Evolutionary conservation across 2,329 filamentous ascomycete genomes (phyloP), one percentile per base, ranked within the genome.

Genomic region (Cladosporium sp.): DNA sequence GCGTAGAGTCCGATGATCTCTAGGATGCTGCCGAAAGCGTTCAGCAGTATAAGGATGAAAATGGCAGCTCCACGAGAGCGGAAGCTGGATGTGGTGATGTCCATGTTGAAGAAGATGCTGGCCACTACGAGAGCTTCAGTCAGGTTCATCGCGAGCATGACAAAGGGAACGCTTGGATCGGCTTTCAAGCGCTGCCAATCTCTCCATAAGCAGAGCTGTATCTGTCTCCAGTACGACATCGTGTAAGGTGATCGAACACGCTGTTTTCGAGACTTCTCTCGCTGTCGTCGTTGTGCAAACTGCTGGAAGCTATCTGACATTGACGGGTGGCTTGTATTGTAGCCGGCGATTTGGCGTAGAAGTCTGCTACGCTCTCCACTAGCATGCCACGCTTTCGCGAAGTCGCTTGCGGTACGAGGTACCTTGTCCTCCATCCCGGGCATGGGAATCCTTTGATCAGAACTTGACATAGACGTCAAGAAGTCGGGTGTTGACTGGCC

Each of bases 31-130:
- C 83, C 77, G 61, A 91, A 90, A 42, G 86, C 87, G 66, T 90
- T 92, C 74, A 90, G 82, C 53, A 93, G 75, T 63, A 88, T 83
- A 61, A 87, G 86, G 63, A 92, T 89, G 78, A 92, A 93, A 46
- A 93, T 74, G 28, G 92, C 75, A 43, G 85, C 83, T 57, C 85
- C 86, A 55, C 87, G 82, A 60, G 81, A 78, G 72, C 83, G 91
- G 74, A 92, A 91, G 65, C 83, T 87, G 11, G 67, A 64, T 0
- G 86, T 85, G 10, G 74, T 76, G 0, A 75, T 64, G 18, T 78
- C 68, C 33, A 93, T 70, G 65, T 92, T 84, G 74, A 79, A 92
- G 70, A 90, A 93, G 57, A 92, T 83, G 59, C 82, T 84, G 49
- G 84, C 73, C 56, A 92, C 81, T 64, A 93, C 85, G 58, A 93